phyloP scores from a whole-genome alignment of 345 rosid species.

The Aquilaria yunnanensis region DNA sequence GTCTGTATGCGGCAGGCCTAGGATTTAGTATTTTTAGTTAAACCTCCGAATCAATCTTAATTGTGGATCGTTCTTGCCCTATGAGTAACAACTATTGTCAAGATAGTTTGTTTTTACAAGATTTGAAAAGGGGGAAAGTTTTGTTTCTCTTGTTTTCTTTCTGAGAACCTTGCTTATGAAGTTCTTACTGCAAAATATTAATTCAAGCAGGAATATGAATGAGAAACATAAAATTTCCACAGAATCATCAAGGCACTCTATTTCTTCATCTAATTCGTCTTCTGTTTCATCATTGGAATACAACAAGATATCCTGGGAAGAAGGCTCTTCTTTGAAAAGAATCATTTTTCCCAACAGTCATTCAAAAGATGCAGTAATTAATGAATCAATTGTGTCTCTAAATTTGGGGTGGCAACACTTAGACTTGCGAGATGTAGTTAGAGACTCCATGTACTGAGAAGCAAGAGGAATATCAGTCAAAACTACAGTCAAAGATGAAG shows the following conservation, averaged over 20 bases:
- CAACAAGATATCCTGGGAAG: constrained; percentile 46
- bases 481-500: constrained; percentile 45
- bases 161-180: constrained; percentile 12
- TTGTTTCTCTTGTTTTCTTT: too few species aligned
- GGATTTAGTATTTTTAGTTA: too few species aligned
- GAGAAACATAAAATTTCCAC: constrained; percentile 75
- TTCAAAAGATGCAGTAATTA: constrained; percentile 43
- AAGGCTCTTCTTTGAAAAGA: constrained; percentile 47
- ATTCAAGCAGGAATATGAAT: constrained; percentile 29
- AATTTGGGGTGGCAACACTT: constrained; percentile 44
- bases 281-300: constrained; percentile 65
- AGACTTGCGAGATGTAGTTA: constrained; percentile 79
- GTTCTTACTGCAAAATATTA: constrained; percentile 45
- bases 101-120: too few species aligned
- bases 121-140: too few species aligned
- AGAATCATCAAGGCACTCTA: constrained; percentile 76
- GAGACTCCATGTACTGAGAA: constrained; percentile 90
- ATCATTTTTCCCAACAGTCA: constrained; percentile 51
- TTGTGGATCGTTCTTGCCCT: too few species aligned
- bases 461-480: constrained; percentile 52
- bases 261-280: constrained; percentile 86
- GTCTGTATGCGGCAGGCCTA: too few species aligned
- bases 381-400: constrained; percentile 42
- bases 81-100: too few species aligned
- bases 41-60: too few species aligned